Percentiles rank a stretch among this genome's conserved stretches.
Conservation (phyloP, 2,329 filamentous ascomycete species). For the Sordariomycetes sp. region DNA sequence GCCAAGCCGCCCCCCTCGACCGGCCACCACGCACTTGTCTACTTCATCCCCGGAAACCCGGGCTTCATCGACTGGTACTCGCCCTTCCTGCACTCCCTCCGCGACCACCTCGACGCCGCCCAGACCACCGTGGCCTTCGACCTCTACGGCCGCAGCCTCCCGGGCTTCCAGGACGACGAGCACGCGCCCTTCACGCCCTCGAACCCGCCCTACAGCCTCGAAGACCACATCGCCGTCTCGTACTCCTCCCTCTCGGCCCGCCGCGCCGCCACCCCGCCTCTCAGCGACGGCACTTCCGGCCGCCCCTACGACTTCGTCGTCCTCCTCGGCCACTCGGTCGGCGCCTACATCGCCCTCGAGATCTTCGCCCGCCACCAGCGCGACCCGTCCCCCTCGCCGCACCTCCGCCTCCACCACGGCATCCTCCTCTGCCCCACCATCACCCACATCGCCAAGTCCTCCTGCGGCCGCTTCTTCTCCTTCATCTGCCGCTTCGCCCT, state of each 20-base stretch:
- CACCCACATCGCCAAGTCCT: conserved; percentile 55
- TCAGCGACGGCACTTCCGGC: conserved; percentile 7
- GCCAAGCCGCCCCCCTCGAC: conserved; percentile 9
- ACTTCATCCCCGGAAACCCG: conserved; percentile 68
- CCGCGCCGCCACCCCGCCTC: conserved; percentile 10
- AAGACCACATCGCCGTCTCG: conserved; percentile 38
- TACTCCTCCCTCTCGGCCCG: conserved; percentile 24
- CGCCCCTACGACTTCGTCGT: conserved; percentile 45
- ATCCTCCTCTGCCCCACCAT: conserved; percentile 67
- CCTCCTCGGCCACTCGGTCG: conserved; percentile 65
- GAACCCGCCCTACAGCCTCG: conserved; percentile 37
- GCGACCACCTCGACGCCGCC: conserved; percentile 36
- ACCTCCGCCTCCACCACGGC: conserved; percentile 35
- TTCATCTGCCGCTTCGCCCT: conserved; percentile 18
- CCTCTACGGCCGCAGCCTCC: conserved; percentile 46
- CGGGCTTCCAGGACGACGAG: conserved; percentile 46
- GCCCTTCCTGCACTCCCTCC: conserved; percentile 51
- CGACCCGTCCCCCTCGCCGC: conserved; percentile 18
- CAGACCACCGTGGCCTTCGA: conserved; percentile 32
- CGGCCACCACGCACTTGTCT: conserved; percentile 41
- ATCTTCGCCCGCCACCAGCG: conserved; percentile 47
- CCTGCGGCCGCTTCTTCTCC: conserved; percentile 38
- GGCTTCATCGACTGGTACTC: conserved; percentile 65
- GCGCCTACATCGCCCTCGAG: conserved; percentile 61
- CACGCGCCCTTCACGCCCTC: conserved; percentile 30